phyloP scores from a whole-genome alignment of 345 rosid genomes.

The Euphorbia peplus region DNA sequence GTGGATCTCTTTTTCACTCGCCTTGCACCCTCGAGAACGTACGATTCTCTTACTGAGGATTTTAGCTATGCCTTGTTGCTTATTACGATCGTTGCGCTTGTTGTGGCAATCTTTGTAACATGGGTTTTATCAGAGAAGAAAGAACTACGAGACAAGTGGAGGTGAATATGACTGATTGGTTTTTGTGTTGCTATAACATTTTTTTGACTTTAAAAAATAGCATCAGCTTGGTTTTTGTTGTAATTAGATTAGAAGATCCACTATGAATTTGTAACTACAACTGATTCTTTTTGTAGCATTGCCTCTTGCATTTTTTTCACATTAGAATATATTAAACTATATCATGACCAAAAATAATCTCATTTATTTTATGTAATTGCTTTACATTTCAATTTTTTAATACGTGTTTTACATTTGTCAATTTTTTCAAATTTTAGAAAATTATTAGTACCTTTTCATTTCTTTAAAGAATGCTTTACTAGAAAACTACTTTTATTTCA shows the following conservation, averaged over 20 bases:
- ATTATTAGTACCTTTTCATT: too few species aligned
- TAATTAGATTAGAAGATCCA: constrained; percentile 24
- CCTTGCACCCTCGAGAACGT: constrained; percentile 93
- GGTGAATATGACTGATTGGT: constrained; percentile 35
- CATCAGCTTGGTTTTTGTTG: constrained; percentile 2
- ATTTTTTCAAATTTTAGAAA: too few species aligned
- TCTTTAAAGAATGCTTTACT: background rate
- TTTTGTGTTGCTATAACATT: constrained; percentile 21
- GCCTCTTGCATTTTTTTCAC: background rate
- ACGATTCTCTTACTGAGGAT: constrained; percentile 94
- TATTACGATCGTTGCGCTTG: constrained; percentile 74
- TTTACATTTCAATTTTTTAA: too few species aligned
- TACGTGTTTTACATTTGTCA: too few species aligned
- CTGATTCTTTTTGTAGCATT: constrained; percentile 21
- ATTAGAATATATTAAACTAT: background rate
- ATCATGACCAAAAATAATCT: background rate
- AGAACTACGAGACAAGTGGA: constrained; percentile 86
- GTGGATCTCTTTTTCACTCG: constrained; percentile 86
- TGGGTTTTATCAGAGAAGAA: constrained; percentile 87
- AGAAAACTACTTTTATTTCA: too few species aligned
- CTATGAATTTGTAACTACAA: constrained; percentile 25
- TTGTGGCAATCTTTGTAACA: constrained; percentile 79
- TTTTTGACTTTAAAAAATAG: background rate
- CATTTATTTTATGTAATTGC: too few species aligned
- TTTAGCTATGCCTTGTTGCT: constrained; percentile 89